These are phyloP conservation scores for Tylopilus intermedius DNA, from an alignment of 768 basidiomycete genomes.

Conservation along the genomic window DNA sequence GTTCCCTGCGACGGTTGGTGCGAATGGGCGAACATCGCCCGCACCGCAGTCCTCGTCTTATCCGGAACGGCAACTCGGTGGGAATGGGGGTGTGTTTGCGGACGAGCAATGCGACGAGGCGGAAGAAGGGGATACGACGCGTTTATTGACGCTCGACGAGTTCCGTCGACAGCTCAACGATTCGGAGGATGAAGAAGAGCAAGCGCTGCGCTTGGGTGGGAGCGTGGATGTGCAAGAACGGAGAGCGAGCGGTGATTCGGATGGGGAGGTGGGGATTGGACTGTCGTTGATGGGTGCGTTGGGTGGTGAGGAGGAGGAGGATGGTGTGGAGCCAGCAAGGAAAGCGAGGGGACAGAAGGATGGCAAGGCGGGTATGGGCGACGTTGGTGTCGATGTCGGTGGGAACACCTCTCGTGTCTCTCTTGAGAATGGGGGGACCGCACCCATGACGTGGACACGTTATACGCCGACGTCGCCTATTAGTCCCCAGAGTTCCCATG, in stretches of 20 bases:
- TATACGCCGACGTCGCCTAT: conserved; percentile 26
- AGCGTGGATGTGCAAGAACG: not conserved
- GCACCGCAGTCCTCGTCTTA: not conserved
- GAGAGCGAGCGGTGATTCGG: conserved; percentile 36
- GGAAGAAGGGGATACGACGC: conserved; percentile 19
- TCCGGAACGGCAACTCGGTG: not conserved
- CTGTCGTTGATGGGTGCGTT: conserved; percentile 57
- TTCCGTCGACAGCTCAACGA: conserved; percentile 21
- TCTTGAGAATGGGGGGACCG: conserved; percentile 1
- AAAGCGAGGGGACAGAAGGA: not conserved
- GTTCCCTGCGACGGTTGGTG: conserved; percentile 13
- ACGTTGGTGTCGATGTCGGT: conserved; percentile 1
- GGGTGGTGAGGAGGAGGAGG: conserved; percentile 28
- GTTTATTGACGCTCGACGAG: conserved; percentile 24
- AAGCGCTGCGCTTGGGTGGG: not conserved
- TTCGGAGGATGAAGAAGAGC: conserved; percentile 7
- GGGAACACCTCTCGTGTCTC: conserved; percentile 1
- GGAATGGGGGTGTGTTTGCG: not conserved
- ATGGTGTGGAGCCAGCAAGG: conserved; percentile 4
- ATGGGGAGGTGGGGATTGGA: conserved; percentile 66
- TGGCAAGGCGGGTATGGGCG: not conserved
- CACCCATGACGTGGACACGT: conserved; percentile 27
- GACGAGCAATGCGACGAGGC: conserved; percentile 1
- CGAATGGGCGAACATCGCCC: conserved; percentile 19
- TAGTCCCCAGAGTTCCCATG: not conserved